Evolutionary conservation across 2,329 filamentous ascomycete species (phyloP).

Genomic region (Cladosporium phlei): DNA sequence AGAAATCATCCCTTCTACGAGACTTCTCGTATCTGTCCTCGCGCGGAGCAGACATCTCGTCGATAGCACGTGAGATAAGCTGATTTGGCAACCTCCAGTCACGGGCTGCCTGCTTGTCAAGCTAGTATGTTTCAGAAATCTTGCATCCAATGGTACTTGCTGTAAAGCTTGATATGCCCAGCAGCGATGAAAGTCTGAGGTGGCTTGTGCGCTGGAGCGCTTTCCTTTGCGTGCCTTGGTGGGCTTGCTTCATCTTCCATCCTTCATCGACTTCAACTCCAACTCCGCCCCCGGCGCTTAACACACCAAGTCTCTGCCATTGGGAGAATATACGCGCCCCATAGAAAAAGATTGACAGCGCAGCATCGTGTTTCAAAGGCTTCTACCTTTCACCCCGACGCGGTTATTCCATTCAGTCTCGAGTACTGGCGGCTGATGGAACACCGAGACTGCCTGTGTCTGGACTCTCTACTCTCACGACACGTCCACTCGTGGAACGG

Average conservation of each 20-base stretch:
- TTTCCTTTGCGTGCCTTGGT: too few species aligned
- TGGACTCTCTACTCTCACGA: not conserved
- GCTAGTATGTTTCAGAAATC: too few species aligned
- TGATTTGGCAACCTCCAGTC: too few species aligned
- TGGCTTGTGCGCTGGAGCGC: too few species aligned
- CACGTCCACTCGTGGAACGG: not conserved
- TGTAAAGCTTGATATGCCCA: not conserved
- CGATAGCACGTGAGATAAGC: too few species aligned
- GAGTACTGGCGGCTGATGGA: slow-evolving; percentile 1
- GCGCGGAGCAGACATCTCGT: not conserved
- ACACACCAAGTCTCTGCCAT: not conserved
- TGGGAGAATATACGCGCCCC: not conserved
- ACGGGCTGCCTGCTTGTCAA: too few species aligned
- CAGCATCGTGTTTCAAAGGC: not conserved
- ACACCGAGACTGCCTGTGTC: not conserved
- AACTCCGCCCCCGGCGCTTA: slow-evolving; percentile 7
- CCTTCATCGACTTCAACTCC: not conserved
- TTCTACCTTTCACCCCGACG: too few species aligned
- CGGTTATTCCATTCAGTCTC: slow-evolving; percentile 1
- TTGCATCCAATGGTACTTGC: not conserved
- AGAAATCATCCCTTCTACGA: slow-evolving; percentile 10
- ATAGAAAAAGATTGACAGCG: not conserved
- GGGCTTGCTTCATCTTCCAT: not conserved
- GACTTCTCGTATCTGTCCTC: not conserved
- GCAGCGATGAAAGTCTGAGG: too few species aligned